Evolutionary conservation across 2,329 filamentous ascomycete genomes (phyloP), one percentile per base, ranked within the genome.

Genomic region (Aspergillus versicolor): DNA sequence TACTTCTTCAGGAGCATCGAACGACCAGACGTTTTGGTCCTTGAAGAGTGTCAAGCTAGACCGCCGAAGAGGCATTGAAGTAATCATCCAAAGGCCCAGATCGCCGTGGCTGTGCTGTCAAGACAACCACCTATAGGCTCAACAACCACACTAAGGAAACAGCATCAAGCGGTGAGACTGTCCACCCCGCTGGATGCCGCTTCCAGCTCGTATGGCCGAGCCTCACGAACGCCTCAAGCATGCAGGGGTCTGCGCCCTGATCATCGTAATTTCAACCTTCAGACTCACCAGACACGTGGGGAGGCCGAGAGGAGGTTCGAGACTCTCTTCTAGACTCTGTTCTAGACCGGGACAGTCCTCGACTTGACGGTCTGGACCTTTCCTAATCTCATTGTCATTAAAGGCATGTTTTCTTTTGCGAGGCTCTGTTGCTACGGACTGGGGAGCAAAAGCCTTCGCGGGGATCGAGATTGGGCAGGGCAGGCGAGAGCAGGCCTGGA

Each of bases 181-280:
- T 3, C 0, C 1, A 7, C 34, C 15, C 34, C 5, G 13, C 3
- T 2, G n/a, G 15, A 13, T 1, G 1, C 34, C 27, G 27, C 9
- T 27, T 27, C 7, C 24, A 15, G 11, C 13, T 37, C 34, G 34
- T 6, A 37, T 12, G 34, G 34, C n/a, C 34, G 34, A 37, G 34
- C 5, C 34, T 37, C 34, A 37, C 34, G 34, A 37, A 37, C 34
- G n/a, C 34, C 34, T 5, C 15, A 13, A 7, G 15, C 3, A 37
- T 37, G 34, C 34, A n/a, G 34, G 34, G 34, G 34, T 2, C 34
- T 37, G 34, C 13, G 5, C 12, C 13, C 4, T 37, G 34, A 37
- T 37, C 34, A n/a, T 37, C 34, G 34, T 37, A 37, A 37, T n/a
- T 37, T 37, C 34, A 15, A 6, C 2, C 34, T 6, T 37, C 34